Evolutionary conservation across 768 basidiomycete genomes (phyloP), one percentile per base, ranked within the genome.

Genomic region (Lactifluus volemus): DNA sequence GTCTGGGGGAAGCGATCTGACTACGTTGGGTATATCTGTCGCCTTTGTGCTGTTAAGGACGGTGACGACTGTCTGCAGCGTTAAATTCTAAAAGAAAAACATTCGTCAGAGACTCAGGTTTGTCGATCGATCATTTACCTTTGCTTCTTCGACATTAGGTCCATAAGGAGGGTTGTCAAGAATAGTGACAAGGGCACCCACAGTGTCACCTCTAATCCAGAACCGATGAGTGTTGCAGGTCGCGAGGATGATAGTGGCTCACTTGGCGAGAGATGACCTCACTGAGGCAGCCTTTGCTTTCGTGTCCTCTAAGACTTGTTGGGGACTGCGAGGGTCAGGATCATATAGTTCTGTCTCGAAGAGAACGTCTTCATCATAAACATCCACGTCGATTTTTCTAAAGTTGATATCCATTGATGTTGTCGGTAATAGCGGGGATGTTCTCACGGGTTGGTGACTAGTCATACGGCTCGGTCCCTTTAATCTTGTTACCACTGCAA

Each of bases 1-100:
- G 53, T 90, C 87, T 66, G 80, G 80, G 3, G 85, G 80, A 34
- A 98, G 79, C 0, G 79, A 72, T 68, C 85, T 88, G 71, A 97
- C 79, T 53, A 89, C 83, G 29, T 75, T 75, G 3, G 87, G 79
- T 64, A 98, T 92, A 64, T 98, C 95, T 2, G 90, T 81, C 5
- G 92, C 77, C 71, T 96, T 92, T 12, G 94, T 97, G 59, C 90
- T 93, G 78, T 97, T 98, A 64, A 98, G 82, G 65, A 98, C 91
- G 0, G 89, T 85, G 39, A 95, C 80, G 29, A 98, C 77, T 0
- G 86, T 84, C 65, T 87, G 84, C 30, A 95, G 82, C 1, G 88
- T 89, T 36, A 92, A 70, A 60, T 83, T 81, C 93, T 97, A 69
- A 5, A 53, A 30, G 48, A 42, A 69, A 5, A 53, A 30, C 49